Percentiles rank a stretch among this genome's conserved stretches.
phyloP scores from a whole-genome alignment of 495 filamentous ascomycete species.

The Penicillium fimorum region DNA sequence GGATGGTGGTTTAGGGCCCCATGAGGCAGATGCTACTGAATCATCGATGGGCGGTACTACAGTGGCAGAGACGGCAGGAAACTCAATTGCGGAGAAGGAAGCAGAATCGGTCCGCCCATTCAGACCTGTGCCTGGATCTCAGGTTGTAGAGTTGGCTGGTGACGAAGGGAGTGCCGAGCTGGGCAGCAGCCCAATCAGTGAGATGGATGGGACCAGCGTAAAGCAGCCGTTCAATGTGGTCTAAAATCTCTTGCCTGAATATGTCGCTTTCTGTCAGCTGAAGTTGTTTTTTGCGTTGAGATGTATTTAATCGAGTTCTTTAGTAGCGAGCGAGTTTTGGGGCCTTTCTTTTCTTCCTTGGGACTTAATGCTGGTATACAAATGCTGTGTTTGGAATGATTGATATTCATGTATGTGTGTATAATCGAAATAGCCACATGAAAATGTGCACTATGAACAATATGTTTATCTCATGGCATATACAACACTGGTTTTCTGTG shows the following conservation, averaged over 20 bases:
- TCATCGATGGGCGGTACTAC: conserved; percentile 4
- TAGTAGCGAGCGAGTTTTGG: not conserved
- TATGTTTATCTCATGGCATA: too few species aligned
- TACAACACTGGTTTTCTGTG: too few species aligned
- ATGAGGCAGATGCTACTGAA: conserved; percentile 6
- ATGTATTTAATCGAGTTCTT: not conserved
- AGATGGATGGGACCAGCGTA: conserved; percentile 1
- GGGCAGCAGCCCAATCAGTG: conserved; percentile 16
- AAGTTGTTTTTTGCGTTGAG: not conserved
- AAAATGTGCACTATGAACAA: too few species aligned
- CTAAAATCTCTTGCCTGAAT: not conserved
- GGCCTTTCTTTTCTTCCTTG: not conserved
- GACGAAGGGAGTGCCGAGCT: conserved; percentile 10
- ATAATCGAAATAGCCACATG: not conserved
- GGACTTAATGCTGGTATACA: not conserved
- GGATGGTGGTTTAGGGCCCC: conserved; percentile 3
- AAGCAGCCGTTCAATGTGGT: not conserved
- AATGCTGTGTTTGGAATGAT: not conserved
- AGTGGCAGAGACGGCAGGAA: not conserved
- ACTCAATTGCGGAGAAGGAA: not conserved
- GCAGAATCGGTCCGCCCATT: not conserved
- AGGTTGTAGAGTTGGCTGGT: conserved; percentile 12
- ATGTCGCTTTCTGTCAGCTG: not conserved
- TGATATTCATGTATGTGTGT: not conserved
- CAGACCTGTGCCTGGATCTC: conserved; percentile 16